phyloP scores from a whole-genome alignment of 768 basidiomycete genomes.

The Rubroboletus pulcherrimus region DNA sequence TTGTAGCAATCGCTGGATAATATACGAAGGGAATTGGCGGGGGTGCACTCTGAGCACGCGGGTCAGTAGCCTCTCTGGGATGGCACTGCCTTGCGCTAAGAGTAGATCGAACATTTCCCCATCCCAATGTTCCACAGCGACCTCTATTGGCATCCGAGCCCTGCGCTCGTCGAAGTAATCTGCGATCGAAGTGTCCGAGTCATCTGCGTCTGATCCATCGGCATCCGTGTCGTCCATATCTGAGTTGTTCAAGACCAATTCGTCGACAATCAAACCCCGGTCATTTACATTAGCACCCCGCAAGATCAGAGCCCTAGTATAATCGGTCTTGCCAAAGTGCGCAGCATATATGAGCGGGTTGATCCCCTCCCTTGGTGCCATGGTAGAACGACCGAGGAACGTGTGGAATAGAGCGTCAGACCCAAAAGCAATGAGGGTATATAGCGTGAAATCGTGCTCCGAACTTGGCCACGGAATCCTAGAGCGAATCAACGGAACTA shows the following conservation, averaged over 20 bases:
- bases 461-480: constrained; percentile 2
- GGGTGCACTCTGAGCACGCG: neutral
- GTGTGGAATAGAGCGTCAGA: neutral
- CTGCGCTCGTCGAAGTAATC: too few relatives aligned
- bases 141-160: too few relatives aligned
- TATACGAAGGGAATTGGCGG: neutral
- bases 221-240: neutral
- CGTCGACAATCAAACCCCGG: neutral
- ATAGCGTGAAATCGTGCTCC: constrained; percentile 1
- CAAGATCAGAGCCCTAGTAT: neutral
- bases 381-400: neutral
- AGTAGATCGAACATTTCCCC: neutral
- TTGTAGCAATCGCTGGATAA: neutral
- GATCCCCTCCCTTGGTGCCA: neutral
- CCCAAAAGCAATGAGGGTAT: constrained; percentile 6
- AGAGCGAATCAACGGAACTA: neutral
- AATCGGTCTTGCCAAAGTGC: neutral
- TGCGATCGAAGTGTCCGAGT: too few relatives aligned
- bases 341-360: constrained; percentile 14
- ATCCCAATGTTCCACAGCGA: neutral
- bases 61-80: neutral
- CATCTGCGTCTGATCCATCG: neutral
- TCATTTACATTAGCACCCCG: neutral
- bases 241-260: neutral
- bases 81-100: neutral